Evolutionary conservation across 2,329 filamentous ascomycete genomes (phyloP).

Genomic region (Beauveria rudraprayagi): DNA sequence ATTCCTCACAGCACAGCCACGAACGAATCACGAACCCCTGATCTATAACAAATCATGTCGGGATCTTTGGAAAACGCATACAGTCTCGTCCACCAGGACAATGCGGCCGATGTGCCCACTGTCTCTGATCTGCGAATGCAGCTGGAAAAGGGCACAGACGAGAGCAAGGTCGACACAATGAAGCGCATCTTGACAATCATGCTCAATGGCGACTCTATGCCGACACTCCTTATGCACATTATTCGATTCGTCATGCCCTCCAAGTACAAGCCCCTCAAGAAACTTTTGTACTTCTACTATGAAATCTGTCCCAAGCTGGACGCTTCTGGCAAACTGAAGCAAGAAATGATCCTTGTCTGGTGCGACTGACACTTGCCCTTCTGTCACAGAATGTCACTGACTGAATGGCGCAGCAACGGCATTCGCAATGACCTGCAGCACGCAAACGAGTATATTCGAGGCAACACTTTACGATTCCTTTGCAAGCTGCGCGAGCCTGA

Average conservation of each 20-base stretch:
- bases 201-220: constrained; percentile 96
- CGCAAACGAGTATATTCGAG: constrained; percentile 95
- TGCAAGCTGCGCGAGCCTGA: constrained; percentile 94
- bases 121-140: constrained; percentile 87
- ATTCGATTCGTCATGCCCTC: constrained; percentile 99
- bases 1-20: background rate
- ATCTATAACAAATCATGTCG: constrained; percentile 57
- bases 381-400: background rate
- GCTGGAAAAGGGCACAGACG: constrained; percentile 88
- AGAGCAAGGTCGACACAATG: constrained; percentile 91
- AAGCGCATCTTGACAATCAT: constrained; percentile 94
- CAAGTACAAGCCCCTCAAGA: constrained; percentile 93
- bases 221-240: constrained; percentile 95
- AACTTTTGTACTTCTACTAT: constrained; percentile 98
- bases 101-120: constrained; percentile 83
- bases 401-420: constrained; percentile 61
- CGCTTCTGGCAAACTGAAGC: constrained; percentile 86
- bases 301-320: constrained; percentile 98
- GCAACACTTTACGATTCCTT: constrained; percentile 95
- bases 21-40: constrained; percentile 5
- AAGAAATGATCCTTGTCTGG: constrained; percentile 99
- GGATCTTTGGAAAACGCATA: constrained; percentile 92
- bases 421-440: constrained; percentile 97
- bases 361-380: constrained; percentile 29
- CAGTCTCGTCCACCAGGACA: constrained; percentile 96